Evolutionary conservation across 768 basidiomycete species (phyloP).

Genomic region (Kondoa malvinella): DNA sequence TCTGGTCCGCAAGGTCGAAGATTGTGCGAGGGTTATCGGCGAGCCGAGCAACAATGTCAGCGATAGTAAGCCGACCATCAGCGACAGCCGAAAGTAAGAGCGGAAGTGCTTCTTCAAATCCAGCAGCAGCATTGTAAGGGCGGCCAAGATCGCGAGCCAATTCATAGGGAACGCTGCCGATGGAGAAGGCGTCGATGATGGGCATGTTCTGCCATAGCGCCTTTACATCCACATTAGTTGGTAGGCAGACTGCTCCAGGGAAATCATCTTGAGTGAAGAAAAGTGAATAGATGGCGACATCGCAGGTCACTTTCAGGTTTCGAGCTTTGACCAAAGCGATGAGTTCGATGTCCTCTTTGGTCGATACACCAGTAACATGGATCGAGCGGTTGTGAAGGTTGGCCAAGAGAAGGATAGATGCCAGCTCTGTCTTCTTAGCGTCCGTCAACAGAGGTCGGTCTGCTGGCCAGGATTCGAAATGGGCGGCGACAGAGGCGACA

Average conservation of each 20-base stretch:
- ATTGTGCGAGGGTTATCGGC: constrained; percentile 86
- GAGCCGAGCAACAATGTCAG: constrained; percentile 62
- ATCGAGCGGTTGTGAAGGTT: constrained; percentile 74
- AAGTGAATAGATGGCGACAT: constrained; percentile 76
- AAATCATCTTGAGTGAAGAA: constrained; percentile 70
- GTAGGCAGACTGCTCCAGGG: constrained; percentile 48
- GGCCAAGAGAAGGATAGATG: constrained; percentile 82
- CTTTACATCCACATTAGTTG: constrained; percentile 56
- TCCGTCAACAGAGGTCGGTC: constrained; percentile 92
- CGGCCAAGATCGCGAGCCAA: constrained; percentile 50
- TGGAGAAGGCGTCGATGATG: constrained; percentile 73
- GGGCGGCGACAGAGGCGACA: constrained; percentile 57
- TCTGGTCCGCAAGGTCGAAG: constrained; percentile 59
- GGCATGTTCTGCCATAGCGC: constrained; percentile 72
- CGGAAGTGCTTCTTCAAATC: constrained; percentile 71
- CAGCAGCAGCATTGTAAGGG: constrained; percentile 50
- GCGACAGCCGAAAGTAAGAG: constrained; percentile 71
- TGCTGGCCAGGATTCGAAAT: constrained; percentile 74
- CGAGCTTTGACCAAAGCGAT: constrained; percentile 91
- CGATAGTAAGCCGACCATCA: constrained; percentile 58
- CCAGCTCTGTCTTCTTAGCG: constrained; percentile 76
- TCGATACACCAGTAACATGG: constrained; percentile 78
- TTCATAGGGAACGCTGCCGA: constrained; percentile 66
- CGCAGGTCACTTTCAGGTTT: constrained; percentile 84
- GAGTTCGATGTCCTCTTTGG: constrained; percentile 65